Conservation (phyloP, 2,329 filamentous ascomycete species). For the Penicillium sp. region DNA sequence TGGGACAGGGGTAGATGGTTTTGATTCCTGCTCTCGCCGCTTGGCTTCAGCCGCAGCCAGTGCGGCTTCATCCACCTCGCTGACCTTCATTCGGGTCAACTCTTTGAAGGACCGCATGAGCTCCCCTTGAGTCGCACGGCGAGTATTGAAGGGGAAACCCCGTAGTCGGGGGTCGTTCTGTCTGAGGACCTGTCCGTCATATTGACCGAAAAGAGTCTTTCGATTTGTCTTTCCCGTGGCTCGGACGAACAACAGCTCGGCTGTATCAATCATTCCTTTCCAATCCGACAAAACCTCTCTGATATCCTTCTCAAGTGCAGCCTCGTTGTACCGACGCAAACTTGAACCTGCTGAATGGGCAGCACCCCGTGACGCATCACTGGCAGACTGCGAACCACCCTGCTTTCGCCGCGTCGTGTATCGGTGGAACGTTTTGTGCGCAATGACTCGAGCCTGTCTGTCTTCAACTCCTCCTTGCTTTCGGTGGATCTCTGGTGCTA, state of each 20-base stretch:
- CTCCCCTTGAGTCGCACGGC: constrained; percentile 83
- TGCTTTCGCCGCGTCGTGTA: constrained; percentile 96
- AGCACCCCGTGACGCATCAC: constrained; percentile 84
- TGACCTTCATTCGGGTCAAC: constrained; percentile 79
- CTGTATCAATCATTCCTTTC: constrained; percentile 73
- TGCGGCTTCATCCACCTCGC: constrained; percentile 62
- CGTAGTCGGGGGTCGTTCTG: constrained; percentile 71
- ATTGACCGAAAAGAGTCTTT: constrained; percentile 78
- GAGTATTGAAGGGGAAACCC: constrained; percentile 86
- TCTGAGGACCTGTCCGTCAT: constrained; percentile 75
- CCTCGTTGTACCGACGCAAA: constrained; percentile 86
- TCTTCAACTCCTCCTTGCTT: constrained; percentile 63
- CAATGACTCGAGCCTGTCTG: constrained; percentile 75
- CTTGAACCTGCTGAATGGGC: constrained; percentile 89
- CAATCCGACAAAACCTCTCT: constrained; percentile 71
- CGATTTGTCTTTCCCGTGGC: constrained; percentile 81
- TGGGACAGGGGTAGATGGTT: constrained; percentile 24
- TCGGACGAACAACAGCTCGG: constrained; percentile 77
- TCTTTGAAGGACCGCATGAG: constrained; percentile 92
- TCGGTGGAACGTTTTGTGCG: constrained; percentile 94
- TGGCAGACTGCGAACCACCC: constrained; percentile 87
- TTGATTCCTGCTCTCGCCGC: constrained; percentile 34
- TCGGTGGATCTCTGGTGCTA: constrained; percentile 70
- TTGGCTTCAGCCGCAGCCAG: constrained; percentile 47
- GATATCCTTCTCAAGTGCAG: constrained; percentile 79